phyloP scores from a whole-genome alignment of 2,329 filamentous ascomycete genomes.

The Neofusicoccum cordaticola region DNA sequence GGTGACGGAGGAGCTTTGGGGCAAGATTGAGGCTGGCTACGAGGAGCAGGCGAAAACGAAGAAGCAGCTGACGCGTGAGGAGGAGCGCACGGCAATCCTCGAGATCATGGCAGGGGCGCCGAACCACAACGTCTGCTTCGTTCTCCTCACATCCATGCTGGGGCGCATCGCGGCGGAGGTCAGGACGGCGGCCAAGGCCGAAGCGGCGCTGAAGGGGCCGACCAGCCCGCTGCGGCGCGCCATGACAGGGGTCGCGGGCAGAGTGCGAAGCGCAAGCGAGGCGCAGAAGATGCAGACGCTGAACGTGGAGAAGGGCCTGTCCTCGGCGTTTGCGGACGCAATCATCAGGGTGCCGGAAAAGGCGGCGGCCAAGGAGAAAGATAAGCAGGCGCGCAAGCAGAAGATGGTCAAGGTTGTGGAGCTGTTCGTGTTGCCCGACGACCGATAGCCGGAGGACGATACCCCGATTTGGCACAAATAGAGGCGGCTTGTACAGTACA shows the following conservation, averaged over 20 bases:
- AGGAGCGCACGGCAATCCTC: slow-evolving; percentile 61
- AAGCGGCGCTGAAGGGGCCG: slow-evolving; percentile 22
- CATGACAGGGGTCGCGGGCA: slow-evolving; percentile 17
- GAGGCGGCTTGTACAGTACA: background rate
- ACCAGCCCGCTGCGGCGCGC: slow-evolving; percentile 16
- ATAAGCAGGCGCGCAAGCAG: slow-evolving; percentile 60
- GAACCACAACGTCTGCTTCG: slow-evolving; percentile 83
- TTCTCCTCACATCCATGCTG: slow-evolving; percentile 79
- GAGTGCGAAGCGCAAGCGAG: slow-evolving; percentile 39
- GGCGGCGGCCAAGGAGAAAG: slow-evolving; percentile 50
- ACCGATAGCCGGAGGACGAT: background rate
- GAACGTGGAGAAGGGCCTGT: slow-evolving; percentile 58
- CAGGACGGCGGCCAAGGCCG: slow-evolving; percentile 41
- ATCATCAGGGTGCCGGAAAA: slow-evolving; percentile 54
- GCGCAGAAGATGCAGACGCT: slow-evolving; percentile 42
- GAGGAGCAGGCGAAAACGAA: slow-evolving; percentile 41
- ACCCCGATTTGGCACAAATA: background rate
- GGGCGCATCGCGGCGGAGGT: slow-evolving; percentile 57
- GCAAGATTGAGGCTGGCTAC: slow-evolving; percentile 59
- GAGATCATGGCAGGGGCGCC: slow-evolving; percentile 68
- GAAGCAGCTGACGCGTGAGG: slow-evolving; percentile 48
- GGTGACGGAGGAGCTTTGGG: slow-evolving; percentile 68
- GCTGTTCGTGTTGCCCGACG: slow-evolving; percentile 56
- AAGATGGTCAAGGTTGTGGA: slow-evolving; percentile 66
- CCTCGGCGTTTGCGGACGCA: slow-evolving; percentile 62